Evolutionary conservation across 352 stramenopile species (phyloP).

Genomic region (Globisporangium camurandrum): DNA sequence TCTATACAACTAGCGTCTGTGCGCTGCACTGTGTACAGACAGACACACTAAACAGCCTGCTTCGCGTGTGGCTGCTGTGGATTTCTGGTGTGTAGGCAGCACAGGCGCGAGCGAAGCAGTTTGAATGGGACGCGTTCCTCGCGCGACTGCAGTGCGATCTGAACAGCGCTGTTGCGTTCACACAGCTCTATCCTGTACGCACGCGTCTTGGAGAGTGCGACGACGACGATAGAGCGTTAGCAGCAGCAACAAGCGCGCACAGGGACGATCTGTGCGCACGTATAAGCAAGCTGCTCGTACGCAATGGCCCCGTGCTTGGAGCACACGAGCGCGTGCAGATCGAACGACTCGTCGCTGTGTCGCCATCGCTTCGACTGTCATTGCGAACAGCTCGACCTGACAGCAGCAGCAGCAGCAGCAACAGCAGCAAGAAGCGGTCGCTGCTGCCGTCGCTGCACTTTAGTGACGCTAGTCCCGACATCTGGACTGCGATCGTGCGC

Average conservation of each 20-base stretch:
- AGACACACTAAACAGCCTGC: too few relatives aligned
- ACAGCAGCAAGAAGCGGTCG: conserved; percentile 14
- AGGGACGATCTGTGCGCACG: too few relatives aligned
- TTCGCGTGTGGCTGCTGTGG: too few relatives aligned
- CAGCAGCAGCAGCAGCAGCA: neutral
- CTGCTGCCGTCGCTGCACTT: conserved; percentile 30
- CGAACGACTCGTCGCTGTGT: conserved; percentile 14
- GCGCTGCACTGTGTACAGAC: too few relatives aligned
- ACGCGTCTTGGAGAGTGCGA: neutral
- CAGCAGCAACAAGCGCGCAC: conserved; percentile 7
- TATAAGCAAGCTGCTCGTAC: conserved; percentile 15
- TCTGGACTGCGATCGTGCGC: conserved; percentile 17
- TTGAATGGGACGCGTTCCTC: conserved; percentile 29
- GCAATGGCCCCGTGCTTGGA: conserved; percentile 21
- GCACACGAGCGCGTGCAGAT: conserved; percentile 12
- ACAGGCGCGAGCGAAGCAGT: conserved; percentile 10
- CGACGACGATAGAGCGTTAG: neutral
- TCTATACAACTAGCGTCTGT: too few relatives aligned
- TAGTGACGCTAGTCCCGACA: conserved; percentile 11
- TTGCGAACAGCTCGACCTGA: neutral
- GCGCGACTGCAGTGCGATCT: conserved; percentile 27
- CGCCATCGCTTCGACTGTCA: neutral
- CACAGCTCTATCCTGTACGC: conserved; percentile 14
- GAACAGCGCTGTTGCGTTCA: conserved; percentile 9
- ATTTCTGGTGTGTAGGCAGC: too few relatives aligned